Base-by-base conservation (phyloP, 176 grass and related monocot species). In the Eremochloa ophiuroides region DNA sequence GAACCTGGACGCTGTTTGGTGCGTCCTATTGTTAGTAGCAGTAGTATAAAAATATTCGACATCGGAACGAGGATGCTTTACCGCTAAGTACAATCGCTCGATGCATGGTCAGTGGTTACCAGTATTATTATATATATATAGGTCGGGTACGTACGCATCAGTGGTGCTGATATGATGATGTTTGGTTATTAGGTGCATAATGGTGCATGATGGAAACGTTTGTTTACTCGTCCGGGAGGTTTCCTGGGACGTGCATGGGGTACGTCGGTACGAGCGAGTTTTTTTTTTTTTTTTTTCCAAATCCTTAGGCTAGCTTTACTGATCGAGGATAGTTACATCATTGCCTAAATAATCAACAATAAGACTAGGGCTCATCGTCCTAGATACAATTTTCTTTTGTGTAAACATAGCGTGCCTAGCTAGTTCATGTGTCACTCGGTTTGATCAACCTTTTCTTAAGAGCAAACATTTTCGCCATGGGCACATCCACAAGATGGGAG, bases 1-100 rank as follows among this genome's bases (percentile, higher is more conserved):
- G 82, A 75, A 84, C 77, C 77, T 81, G 77, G 87, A 81, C 71
- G 22, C 27, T 62, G 31, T 71, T 80, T 28, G 50, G 51, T 34
- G 20, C 63, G 20, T 11, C 82, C 16, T 38, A 68, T 46, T 85
- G 43, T 41, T 50, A 34, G 41, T 1, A 62, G 20, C 61, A 51
- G 48, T 51, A 22, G 46, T 6, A 4, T 50, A 50, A 35, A 7
- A 0, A 46, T 48, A 51, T 51, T 8, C 18, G 1, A 51, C 48
- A 22, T 10, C 4, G 0, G 28, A 23, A 44, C 8, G 13, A 61
- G n/a, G 75, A 12, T 60, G 70, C 71, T 55, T 62, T 43, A 14
- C 34, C 20, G 22, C 56, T 62, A 69, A 55, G 77, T 63, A 29
- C 73, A 64, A 35, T 43, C 42, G 23, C 41, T 31, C 46, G 58